Evolutionary conservation across 768 basidiomycete species (phyloP).

Genomic region (Collybia sordida): DNA sequence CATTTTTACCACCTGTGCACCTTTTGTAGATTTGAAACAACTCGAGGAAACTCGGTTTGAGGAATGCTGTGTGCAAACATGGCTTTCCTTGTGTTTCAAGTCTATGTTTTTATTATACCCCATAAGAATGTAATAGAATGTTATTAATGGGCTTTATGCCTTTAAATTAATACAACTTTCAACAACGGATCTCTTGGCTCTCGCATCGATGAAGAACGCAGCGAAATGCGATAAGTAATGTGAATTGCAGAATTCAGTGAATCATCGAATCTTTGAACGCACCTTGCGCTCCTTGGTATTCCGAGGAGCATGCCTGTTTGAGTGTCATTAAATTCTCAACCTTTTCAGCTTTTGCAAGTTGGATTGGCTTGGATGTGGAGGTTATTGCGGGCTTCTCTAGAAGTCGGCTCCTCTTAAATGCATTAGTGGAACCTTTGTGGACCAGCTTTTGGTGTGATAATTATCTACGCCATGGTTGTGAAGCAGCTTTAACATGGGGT

Average conservation of each 20-base stretch:
- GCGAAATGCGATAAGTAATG: slow-evolving; percentile 81
- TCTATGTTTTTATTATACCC: slow-evolving; percentile 27
- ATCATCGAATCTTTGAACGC: slow-evolving; percentile 85
- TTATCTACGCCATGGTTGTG: slow-evolving; percentile 50
- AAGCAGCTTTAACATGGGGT: slow-evolving; percentile 69
- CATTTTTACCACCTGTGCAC: slow-evolving; percentile 50
- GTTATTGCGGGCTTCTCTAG: slow-evolving; percentile 29
- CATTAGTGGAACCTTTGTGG: slow-evolving; percentile 9
- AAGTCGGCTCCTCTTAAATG: slow-evolving; percentile 11
- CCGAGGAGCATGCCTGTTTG: slow-evolving; percentile 75
- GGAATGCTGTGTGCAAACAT: slow-evolving; percentile 2
- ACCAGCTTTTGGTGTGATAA: slow-evolving; percentile 7
- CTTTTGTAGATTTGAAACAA: slow-evolving; percentile 24
- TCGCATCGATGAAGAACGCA: slow-evolving; percentile 81
- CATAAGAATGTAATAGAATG: slow-evolving; percentile 25
- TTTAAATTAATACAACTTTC: slow-evolving; percentile 37
- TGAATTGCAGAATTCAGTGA: slow-evolving; percentile 83
- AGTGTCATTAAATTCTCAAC: slow-evolving; percentile 67
- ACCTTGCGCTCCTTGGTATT: slow-evolving; percentile 77
- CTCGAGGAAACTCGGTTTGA: slow-evolving; percentile 15
- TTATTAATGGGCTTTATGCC: slow-evolving; percentile 22
- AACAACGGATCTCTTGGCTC: slow-evolving; percentile 75
- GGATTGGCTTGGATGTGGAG: slow-evolving; percentile 36
- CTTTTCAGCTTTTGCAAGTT: slow-evolving; percentile 28
- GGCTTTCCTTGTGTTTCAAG: slow-evolving; percentile 16